These are phyloP conservation scores for Fusarium abutilonis DNA, from an alignment of 2,329 filamentous ascomycete genomes.

Conservation along the genomic window DNA sequence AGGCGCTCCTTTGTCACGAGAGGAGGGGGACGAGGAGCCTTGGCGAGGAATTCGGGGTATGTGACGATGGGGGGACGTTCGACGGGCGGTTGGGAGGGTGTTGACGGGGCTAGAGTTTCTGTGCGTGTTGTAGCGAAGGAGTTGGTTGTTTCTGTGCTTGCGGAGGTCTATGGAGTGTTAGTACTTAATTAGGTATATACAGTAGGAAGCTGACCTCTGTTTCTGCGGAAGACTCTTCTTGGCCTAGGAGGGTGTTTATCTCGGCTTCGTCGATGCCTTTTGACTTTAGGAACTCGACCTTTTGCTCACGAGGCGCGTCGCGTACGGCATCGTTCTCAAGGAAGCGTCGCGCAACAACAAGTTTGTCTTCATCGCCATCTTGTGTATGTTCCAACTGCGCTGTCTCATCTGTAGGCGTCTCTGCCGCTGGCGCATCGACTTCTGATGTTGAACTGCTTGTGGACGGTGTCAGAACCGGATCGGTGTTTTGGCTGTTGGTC, in stretches of 20 bases:
- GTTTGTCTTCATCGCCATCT: constrained; percentile 38
- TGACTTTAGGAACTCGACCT: constrained; percentile 77
- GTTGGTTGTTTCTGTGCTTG: constrained; percentile 15
- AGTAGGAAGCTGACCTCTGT: constrained; percentile 27
- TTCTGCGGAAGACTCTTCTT: constrained; percentile 31
- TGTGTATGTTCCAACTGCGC: constrained; percentile 1
- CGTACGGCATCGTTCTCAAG: constrained; percentile 78
- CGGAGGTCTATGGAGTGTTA: constrained; percentile 1
- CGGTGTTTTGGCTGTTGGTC: constrained; percentile 28
- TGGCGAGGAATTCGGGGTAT: constrained; percentile 75
- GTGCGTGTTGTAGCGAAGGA: constrained; percentile 29
- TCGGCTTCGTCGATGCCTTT: constrained; percentile 77
- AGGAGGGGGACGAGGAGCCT: constrained; percentile 64
- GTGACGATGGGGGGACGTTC: constrained; percentile 71
- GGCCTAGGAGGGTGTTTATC: constrained; percentile 71
- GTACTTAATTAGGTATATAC: no score
- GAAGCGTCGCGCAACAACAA: constrained; percentile 77
- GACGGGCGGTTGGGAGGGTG: constrained; percentile 41
- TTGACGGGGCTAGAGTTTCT: constrained; percentile 42
- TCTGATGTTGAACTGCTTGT: constrained; percentile 29
- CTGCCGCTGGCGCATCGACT: constrained; percentile 24
- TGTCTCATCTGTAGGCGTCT: constrained; percentile 8
- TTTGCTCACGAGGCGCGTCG: constrained; percentile 74
- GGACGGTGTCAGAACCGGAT: constrained; percentile 34
- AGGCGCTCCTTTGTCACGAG: constrained; percentile 70